Evolutionary conservation across 257 asterid species (phyloP).

Genomic region (Fraxinus excelsior): DNA sequence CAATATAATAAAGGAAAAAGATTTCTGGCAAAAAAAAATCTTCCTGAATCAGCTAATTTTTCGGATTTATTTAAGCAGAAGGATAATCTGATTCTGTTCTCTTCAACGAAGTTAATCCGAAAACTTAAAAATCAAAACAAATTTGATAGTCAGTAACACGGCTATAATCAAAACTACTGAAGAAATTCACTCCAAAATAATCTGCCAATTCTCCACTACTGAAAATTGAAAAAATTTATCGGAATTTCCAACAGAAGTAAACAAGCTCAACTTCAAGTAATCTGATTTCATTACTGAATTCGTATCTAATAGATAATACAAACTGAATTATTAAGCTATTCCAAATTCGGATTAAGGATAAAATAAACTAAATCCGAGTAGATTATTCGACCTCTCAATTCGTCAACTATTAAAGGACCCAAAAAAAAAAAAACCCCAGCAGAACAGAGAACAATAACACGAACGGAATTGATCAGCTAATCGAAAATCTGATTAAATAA

Average conservation of each 20-base stretch:
- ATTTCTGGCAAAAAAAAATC: not conserved
- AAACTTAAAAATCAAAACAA: not conserved
- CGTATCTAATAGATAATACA: not conserved
- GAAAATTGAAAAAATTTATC: not conserved
- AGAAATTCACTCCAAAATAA: constrained; percentile 4
- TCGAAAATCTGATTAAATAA: not conserved
- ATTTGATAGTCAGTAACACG: not conserved
- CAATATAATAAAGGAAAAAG: not conserved
- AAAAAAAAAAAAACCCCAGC: not conserved
- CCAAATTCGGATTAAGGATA: not conserved
- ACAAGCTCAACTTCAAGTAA: constrained; percentile 9
- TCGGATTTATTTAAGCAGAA: not conserved
- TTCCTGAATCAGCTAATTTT: not conserved
- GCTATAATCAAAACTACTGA: not conserved
- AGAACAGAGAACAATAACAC: not conserved
- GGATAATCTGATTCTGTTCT: not conserved
- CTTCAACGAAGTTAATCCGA: not conserved
- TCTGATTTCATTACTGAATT: constrained; percentile 11
- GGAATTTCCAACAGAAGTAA: not conserved
- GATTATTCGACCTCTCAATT: not conserved
- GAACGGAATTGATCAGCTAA: not conserved
- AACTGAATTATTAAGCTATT: not conserved
- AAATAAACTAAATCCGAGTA: not conserved
- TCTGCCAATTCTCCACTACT: not conserved
- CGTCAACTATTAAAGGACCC: too few species aligned